Conservation (phyloP, 2,329 filamentous ascomycete genomes). For the Pleurostoma richardsiae region DNA sequence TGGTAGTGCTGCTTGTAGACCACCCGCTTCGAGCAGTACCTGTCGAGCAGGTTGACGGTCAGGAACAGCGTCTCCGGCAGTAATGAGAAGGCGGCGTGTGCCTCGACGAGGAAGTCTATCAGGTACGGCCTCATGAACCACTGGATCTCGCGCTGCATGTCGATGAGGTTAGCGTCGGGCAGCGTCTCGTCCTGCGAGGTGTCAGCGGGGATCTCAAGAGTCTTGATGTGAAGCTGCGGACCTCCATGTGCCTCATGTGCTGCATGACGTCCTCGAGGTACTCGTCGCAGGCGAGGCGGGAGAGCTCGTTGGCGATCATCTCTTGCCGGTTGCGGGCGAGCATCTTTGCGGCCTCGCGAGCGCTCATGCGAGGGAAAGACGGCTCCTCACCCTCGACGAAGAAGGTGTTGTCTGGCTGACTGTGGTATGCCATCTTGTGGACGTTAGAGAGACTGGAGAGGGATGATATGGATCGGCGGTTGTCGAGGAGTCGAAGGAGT, state of each 20-base stretch:
- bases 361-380: slow-evolving; percentile 52
- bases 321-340: slow-evolving; percentile 80
- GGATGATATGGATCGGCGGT: not conserved
- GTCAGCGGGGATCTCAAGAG: not conserved
- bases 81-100: slow-evolving; percentile 89
- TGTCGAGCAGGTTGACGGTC: slow-evolving; percentile 91
- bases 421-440: slow-evolving; percentile 24
- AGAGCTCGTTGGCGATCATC: slow-evolving; percentile 84
- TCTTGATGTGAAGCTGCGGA: slow-evolving; percentile 27
- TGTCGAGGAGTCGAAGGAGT: slow-evolving; percentile 31
- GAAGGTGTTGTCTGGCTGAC: slow-evolving; percentile 40
- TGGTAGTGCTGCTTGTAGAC: slow-evolving; percentile 99
- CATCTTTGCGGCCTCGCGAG: slow-evolving; percentile 72
- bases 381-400: slow-evolving; percentile 54
- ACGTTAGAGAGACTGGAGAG: slow-evolving; percentile 7
- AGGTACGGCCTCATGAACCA: slow-evolving; percentile 99
- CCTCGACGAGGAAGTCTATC: slow-evolving; percentile 96
- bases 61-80: slow-evolving; percentile 94
- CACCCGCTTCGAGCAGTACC: slow-evolving; percentile 95
- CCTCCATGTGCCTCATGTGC: slow-evolving; percentile 96
- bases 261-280: slow-evolving; percentile 91
- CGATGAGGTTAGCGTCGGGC: slow-evolving; percentile 94
- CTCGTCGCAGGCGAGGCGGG: slow-evolving; percentile 77
- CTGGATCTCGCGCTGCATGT: slow-evolving; percentile 98
- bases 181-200: slow-evolving; percentile 68